These are phyloP conservation scores for Trichosporon sp. DNA, from an alignment of 1,284 basidiomycete genomes.

Conservation along the genomic window DNA sequence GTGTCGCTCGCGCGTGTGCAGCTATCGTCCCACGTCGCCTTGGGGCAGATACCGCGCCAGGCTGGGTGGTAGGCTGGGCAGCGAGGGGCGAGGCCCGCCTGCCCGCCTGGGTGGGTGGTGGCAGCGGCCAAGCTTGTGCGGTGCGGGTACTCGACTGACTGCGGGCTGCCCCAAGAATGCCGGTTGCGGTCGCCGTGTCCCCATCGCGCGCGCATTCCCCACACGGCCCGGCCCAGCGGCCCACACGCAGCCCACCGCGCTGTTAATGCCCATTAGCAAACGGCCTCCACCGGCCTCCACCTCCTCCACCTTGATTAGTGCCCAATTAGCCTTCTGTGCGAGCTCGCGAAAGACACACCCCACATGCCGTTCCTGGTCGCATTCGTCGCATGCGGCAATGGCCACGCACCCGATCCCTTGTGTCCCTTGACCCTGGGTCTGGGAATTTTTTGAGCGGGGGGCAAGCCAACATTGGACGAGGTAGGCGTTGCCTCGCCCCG, in stretches of 20 bases:
- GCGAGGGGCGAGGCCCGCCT: too few species aligned
- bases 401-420: not conserved
- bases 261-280: not conserved
- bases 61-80: not conserved
- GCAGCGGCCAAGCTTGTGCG: too few species aligned
- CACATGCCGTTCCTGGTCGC: not conserved
- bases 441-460: not conserved
- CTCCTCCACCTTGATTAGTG: not conserved
- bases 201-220: not conserved
- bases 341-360: not conserved
- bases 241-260: too few species aligned
- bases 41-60: not conserved
- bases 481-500: too few species aligned
- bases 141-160: not conserved
- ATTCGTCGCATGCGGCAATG: not conserved
- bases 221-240: too few species aligned
- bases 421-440: not conserved
- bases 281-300: not conserved
- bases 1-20: too few species aligned
- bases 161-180: not conserved
- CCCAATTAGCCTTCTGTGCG: not conserved
- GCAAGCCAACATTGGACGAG: too few species aligned
- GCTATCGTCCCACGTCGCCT: conserved; percentile 3
- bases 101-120: too few species aligned
- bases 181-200: not conserved